A percentile compares a stretch with the other conserved stretches of the same genome.
Evolutionary conservation across 495 filamentous ascomycete species (phyloP).

Genomic region (Aspergillus steynii): DNA sequence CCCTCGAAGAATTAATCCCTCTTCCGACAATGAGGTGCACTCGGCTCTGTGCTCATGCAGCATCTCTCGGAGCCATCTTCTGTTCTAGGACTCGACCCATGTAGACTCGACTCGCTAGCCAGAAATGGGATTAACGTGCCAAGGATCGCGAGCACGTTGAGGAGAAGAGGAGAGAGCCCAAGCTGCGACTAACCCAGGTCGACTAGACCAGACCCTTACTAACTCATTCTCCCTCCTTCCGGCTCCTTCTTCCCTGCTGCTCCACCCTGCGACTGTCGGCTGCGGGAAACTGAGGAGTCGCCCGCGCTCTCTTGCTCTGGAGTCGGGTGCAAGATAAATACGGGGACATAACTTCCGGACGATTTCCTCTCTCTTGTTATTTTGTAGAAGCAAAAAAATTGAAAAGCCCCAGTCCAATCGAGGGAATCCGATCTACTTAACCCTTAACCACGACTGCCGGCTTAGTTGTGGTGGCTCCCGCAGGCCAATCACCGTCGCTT

Average conservation of each 20-base stretch:
- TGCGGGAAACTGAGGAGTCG: not conserved
- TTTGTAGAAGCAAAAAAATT: not conserved
- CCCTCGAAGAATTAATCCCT: not conserved
- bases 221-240: conserved; percentile 14
- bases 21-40: not conserved
- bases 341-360: not conserved
- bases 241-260: conserved; percentile 9
- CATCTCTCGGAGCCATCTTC: not conserved
- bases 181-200: too few relatives aligned
- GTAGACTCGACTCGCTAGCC: too few relatives aligned
- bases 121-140: too few relatives aligned
- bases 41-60: not conserved
- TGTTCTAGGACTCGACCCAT: too few relatives aligned
- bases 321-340: not conserved
- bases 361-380: not conserved
- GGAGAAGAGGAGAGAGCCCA: too few relatives aligned
- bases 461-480: not conserved
- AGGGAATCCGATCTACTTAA: too few relatives aligned
- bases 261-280: not conserved
- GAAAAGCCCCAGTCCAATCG: too few relatives aligned
- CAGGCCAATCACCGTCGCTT: conserved; percentile 15
- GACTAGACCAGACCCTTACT: not conserved
- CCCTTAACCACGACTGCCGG: too few relatives aligned
- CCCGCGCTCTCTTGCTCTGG: not conserved
- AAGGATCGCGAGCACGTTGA: too few relatives aligned